These are phyloP conservation scores for Leishmania tarentolae DNA, from an alignment of 208 protist genomes.

Conservation along the genomic window DNA sequence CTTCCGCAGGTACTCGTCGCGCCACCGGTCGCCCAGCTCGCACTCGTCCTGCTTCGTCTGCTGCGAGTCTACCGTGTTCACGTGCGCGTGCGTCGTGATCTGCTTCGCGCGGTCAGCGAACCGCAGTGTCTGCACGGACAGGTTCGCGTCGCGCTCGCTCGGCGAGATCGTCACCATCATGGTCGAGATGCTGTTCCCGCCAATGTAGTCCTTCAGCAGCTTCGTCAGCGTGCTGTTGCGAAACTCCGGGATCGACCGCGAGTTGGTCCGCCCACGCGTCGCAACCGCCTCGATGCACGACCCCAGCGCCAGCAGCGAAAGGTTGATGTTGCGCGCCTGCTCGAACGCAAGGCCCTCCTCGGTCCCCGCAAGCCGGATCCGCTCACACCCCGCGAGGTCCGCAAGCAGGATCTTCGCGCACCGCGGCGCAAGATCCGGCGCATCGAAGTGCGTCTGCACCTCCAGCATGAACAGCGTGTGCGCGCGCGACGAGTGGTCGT, in stretches of 20 bases:
- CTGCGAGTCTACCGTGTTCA: conserved; percentile 68
- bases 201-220: conserved; percentile 86
- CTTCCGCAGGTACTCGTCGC: conserved; percentile 73
- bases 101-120: conserved; percentile 89
- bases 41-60: conserved; percentile 37
- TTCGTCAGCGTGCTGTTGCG: conserved; percentile 92
- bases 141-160: conserved; percentile 77
- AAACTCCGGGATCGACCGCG: conserved; percentile 54
- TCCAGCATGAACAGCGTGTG: conserved; percentile 73
- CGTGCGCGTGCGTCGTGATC: conserved; percentile 78
- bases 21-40: conserved; percentile 46
- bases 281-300: conserved; percentile 35
- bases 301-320: conserved; percentile 84
- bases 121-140: conserved; percentile 84
- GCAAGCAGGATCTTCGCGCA: conserved; percentile 82
- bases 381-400: conserved; percentile 94
- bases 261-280: conserved; percentile 71
- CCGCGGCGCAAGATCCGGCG: conserved; percentile 59
- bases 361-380: conserved; percentile 83
- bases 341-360: conserved; percentile 82
- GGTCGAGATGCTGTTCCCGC: conserved; percentile 84
- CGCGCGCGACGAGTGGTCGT: conserved; percentile 49
- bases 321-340: conserved; percentile 94
- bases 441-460: conserved; percentile 71
- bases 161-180: conserved; percentile 93